Evolutionary conservation across 106 monocot species (phyloP).

Genomic region (Acorus calamus): DNA sequence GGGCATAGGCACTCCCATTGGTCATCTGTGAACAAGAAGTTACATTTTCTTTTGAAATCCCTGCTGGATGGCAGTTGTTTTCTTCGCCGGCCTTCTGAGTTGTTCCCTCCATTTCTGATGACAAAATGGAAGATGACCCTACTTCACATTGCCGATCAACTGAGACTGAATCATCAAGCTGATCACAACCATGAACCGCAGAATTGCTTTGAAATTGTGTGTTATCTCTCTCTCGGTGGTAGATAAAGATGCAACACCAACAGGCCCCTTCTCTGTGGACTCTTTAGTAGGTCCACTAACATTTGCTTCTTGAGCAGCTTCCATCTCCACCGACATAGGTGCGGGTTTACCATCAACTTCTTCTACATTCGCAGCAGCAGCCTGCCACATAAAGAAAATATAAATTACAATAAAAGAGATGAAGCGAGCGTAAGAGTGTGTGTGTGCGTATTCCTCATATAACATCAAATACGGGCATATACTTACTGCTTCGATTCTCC

Average conservation of each 20-base stretch:
- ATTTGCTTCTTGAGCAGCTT: slow-evolving; percentile 9
- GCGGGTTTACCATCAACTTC: neutral
- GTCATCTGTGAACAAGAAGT: neutral
- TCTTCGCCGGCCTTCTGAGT: slow-evolving; percentile 3
- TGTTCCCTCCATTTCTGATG: slow-evolving; percentile 5
- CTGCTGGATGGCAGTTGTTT: too few relatives aligned
- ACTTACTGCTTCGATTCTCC: slow-evolving; percentile 40
- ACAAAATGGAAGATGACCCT: neutral
- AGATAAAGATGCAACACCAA: neutral
- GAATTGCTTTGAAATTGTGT: too few relatives aligned
- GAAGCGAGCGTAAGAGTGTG: neutral
- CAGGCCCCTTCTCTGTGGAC: neutral
- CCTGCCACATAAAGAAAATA: slow-evolving; percentile 3
- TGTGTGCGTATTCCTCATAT: too few relatives aligned
- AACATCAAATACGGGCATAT: too few relatives aligned
- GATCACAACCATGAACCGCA: neutral
- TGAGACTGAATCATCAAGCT: neutral
- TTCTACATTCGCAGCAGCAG: slow-evolving; percentile 4
- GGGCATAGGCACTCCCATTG: neutral
- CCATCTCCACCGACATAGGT: slow-evolving; percentile 2
- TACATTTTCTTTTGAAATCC: too few relatives aligned
- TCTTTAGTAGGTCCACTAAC: slow-evolving; percentile 2
- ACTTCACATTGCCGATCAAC: slow-evolving; percentile 5
- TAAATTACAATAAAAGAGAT: slow-evolving; percentile 2
- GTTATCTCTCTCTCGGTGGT: too few relatives aligned